Evolutionary conservation across 1,284 basidiomycete species (phyloP).

Genomic region (Pseudozyma sp.): DNA sequence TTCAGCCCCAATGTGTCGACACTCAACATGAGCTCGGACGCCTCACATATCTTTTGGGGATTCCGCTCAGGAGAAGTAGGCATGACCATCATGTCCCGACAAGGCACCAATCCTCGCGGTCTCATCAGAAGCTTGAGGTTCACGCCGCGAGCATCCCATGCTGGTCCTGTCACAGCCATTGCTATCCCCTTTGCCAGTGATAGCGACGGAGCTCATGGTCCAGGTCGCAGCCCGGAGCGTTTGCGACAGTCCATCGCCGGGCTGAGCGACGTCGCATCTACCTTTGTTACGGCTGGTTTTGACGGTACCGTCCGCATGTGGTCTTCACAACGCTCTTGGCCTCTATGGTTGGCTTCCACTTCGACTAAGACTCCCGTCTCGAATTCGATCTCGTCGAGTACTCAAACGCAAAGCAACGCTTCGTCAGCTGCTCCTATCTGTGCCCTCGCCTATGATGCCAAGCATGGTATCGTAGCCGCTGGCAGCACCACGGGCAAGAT

Average conservation of each 20-base stretch:
- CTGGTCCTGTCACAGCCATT: slow-evolving; percentile 52
- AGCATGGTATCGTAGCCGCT: slow-evolving; percentile 55
- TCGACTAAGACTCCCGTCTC: slow-evolving; percentile 20
- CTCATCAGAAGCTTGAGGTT: slow-evolving; percentile 52
- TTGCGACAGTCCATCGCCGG: slow-evolving; percentile 54
- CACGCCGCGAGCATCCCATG: slow-evolving; percentile 49
- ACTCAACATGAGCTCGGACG: slow-evolving; percentile 75
- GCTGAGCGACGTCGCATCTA: slow-evolving; percentile 56
- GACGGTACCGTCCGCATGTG: slow-evolving; percentile 66
- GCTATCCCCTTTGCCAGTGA: slow-evolving; percentile 57
- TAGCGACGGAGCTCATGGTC: slow-evolving; percentile 58
- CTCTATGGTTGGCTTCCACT: slow-evolving; percentile 53
- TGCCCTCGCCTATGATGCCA: slow-evolving; percentile 59
- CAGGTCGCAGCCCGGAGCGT: slow-evolving; percentile 54
- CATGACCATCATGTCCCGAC: slow-evolving; percentile 72
- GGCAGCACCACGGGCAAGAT: slow-evolving; percentile 57
- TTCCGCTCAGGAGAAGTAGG: slow-evolving; percentile 78
- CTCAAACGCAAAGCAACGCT: slow-evolving; percentile 18
- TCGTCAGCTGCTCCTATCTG: slow-evolving; percentile 33
- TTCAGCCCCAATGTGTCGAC: slow-evolving; percentile 77
- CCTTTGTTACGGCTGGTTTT: slow-evolving; percentile 62
- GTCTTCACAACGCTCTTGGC: slow-evolving; percentile 50
- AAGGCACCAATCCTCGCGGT: slow-evolving; percentile 63
- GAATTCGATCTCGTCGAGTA: slow-evolving; percentile 23
- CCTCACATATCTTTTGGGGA: slow-evolving; percentile 81